Conservation (phyloP, 2,329 filamentous ascomycete genomes). For the Plenodomus lindquistii region DNA sequence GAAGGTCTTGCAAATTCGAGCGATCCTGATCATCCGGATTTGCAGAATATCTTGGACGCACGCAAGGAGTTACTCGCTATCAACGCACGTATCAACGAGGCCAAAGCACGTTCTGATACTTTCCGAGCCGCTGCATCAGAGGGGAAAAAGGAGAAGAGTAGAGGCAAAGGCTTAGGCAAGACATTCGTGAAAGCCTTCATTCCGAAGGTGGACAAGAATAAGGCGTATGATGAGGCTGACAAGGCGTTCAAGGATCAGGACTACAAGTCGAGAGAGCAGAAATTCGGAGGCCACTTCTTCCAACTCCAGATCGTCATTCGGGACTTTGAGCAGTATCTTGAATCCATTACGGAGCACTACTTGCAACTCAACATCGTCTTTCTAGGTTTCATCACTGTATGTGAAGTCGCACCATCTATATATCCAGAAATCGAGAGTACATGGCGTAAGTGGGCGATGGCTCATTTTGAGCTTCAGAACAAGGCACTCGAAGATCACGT, state of each 20-base stretch:
- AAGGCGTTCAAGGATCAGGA: conserved; percentile 74
- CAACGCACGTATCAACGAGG: conserved; percentile 79
- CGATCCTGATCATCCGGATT: conserved; percentile 81
- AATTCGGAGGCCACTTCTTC: conserved; percentile 89
- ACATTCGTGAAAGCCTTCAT: conserved; percentile 85
- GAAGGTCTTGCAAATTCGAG: conserved; percentile 79
- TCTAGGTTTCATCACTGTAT: conserved; percentile 79
- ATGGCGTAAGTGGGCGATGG: conserved; percentile 88
- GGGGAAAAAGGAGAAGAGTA: conserved; percentile 42
- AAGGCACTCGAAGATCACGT: conserved; percentile 85
- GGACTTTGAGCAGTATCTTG: conserved; percentile 90
- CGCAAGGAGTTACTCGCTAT: conserved; percentile 69
- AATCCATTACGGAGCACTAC: conserved; percentile 78
- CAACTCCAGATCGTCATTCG: conserved; percentile 89
- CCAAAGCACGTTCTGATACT: conserved; percentile 91
- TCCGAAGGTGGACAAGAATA: conserved; percentile 84
- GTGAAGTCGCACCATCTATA: conserved; percentile 62
- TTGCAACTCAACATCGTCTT: conserved; percentile 80
- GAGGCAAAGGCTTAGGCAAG: conserved; percentile 60
- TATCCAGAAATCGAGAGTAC: conserved; percentile 89
- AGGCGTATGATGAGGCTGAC: conserved; percentile 66
- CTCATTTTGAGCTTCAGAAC: conserved; percentile 82
- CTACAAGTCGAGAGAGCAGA: conserved; percentile 80
- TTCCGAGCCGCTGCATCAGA: conserved; percentile 54
- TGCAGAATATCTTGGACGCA: conserved; percentile 69